Evolutionary conservation across 176 grass and related monocot genomes (phyloP).

Genomic region (Oryza glumipatula): DNA sequence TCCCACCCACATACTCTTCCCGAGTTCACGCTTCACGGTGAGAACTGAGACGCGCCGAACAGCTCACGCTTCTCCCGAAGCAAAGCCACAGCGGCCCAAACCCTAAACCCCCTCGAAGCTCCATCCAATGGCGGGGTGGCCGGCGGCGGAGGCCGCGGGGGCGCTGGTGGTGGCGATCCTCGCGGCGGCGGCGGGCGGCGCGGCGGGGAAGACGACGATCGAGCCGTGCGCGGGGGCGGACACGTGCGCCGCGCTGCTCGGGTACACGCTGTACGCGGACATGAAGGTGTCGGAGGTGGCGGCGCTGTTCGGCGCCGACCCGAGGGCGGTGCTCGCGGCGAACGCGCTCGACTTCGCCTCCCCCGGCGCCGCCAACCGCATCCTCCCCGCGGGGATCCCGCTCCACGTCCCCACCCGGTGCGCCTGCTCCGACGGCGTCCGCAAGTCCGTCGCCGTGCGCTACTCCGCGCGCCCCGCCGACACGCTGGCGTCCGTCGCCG

Average conservation of each 20-base stretch:
- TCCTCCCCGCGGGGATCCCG: slow-evolving; percentile 69
- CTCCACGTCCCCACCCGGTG: slow-evolving; percentile 69
- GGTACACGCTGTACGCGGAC: slow-evolving; percentile 85
- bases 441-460: slow-evolving; percentile 68
- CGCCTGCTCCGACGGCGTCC: slow-evolving; percentile 75
- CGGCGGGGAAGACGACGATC: slow-evolving; percentile 73
- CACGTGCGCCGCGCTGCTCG: slow-evolving; percentile 68
- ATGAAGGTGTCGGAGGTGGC: slow-evolving; percentile 89
- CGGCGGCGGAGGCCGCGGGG: neutral
- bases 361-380: slow-evolving; percentile 58
- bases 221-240: slow-evolving; percentile 74
- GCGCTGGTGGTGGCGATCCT: slow-evolving; percentile 27
- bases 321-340: slow-evolving; percentile 55
- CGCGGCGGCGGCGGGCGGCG: neutral
- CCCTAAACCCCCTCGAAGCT: slow-evolving; percentile 40
- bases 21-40: neutral
- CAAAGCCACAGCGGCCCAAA: neutral
- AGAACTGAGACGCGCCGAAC: neutral
- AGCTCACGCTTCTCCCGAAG: neutral
- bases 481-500: slow-evolving; percentile 67
- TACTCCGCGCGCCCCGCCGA: slow-evolving; percentile 63
- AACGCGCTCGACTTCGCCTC: slow-evolving; percentile 71
- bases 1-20: neutral
- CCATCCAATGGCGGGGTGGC: slow-evolving; percentile 34
- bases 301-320: slow-evolving; percentile 60